Base-by-base conservation (phyloP, 352 stramenopile genomes). In the Globisporangium ultimum region DNA sequence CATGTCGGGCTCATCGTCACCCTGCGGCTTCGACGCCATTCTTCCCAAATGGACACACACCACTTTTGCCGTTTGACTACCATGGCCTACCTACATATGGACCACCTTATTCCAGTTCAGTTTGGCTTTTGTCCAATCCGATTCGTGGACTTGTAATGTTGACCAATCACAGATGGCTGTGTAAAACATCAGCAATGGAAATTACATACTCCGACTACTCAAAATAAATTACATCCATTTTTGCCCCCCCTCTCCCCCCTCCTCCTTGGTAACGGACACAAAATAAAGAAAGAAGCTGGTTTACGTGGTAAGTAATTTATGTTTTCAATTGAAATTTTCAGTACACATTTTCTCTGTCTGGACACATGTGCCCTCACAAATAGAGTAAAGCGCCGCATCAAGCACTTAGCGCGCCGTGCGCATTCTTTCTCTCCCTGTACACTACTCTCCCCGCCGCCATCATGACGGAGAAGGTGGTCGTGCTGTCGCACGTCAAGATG, bases 401-500 rank as follows among this genome's bases (percentile, higher is more conserved):
- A 36, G 28, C 24, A n/a, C n/a, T n/a, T n/a, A 41, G 36, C 36
- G 36, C 40, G 12, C 40, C 10, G 28, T 10, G 12, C 40, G 12
- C 40, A 18, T 10, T 45, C 40, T 45, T n/a, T 45, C 40, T 18
- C 40, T 45, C 13, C 6, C 13, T 45, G 40, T n/a, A 8, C 13
- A 18, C 13, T 8, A 18, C 40, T 13, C 40, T 15, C 17, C 2
- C 12, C 3, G 12, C 8, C 3, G 12, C 20, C 48, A 10, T 20
- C 22, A 64, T 60, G 61, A 61, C 55, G 51, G 24, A 40, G 17
- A 64, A 64, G 43, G 80, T 92, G 17, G 82, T 76, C 12, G 62
- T 84, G 56, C 67, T 92, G 20, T 71, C 83, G 15, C 83, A 92
- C 63, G 76, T 92, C 18, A 92, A 92, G 71, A 66, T 72, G 56